Evolutionary conservation across 306 rosid species (phyloP), one percentile per base, ranked within the genome.

Genomic region (Nissolia schottii): DNA sequence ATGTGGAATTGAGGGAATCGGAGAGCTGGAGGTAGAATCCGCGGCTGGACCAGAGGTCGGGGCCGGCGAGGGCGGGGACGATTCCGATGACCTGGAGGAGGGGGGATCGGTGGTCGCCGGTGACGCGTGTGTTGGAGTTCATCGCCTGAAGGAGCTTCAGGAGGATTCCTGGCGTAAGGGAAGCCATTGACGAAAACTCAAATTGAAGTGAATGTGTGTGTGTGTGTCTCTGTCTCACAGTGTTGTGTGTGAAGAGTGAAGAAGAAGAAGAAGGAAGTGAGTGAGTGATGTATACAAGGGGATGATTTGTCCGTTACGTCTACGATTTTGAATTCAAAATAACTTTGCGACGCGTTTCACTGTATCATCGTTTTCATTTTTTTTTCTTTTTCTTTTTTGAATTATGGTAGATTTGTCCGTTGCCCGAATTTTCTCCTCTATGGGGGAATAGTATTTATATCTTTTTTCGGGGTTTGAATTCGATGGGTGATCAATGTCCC

Each of bases 81-180:
- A 94, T 94, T 1, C 99, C 99, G 51, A 86, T 88, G 25, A 94
- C 90, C 50, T 94, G 99, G 10, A 94, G 95, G 40, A 94, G 95
- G 6, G 99, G 89, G 1, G 97, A 94, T 34, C 99, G 95, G 86
- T 94, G 99, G 82, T 94, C 99, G 11, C 99, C 97, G 59, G 97
- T 94, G 60, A 94, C 99, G n/a, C 93, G 84, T 62, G 86, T 80
- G 41, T 86, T 61, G 58, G 90, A 85, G 76, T 91, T 94, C 93
- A 94, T 94, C 16, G 93, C 88, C 56, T 89, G 96, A 15, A 94
- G 80, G 10, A 94, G 89, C 46, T 87, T 92, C 5, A 94, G 86
- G 10, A 94, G 85, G 49, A 94, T 85, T 34, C 99, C 99, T 22
- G 87, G 91, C 14, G 96, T 85, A n/a, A 85, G 88, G 31, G 99